A percentile compares a stretch with the other conserved stretches of the same genome.
Evolutionary conservation across 176 grass and related monocot species (phyloP).

Genomic region (Thinopyrum elongatum): DNA sequence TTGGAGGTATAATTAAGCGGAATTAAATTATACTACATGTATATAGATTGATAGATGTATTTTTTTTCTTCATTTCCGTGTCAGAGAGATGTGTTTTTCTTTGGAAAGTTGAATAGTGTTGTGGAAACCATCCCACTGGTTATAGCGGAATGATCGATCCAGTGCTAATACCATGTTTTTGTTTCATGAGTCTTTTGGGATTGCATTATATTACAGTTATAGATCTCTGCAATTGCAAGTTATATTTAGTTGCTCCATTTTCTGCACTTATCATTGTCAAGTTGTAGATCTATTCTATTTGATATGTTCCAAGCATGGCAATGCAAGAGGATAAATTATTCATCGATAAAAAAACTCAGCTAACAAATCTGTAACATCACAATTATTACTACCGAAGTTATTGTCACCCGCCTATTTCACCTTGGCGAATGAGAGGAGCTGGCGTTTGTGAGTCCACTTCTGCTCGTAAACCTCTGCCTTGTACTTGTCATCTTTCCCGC

Average conservation of each 20-base stretch:
- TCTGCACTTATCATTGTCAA: not conserved
- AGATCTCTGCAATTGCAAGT: not conserved
- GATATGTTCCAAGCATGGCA: not conserved
- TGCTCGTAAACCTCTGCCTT: conserved; percentile 42
- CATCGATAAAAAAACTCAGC: not conserved
- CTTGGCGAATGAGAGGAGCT: conserved; percentile 35
- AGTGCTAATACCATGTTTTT: not conserved
- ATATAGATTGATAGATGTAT: no score
- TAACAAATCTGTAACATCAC: not conserved
- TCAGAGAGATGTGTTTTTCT: not conserved
- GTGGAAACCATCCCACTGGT: not conserved
- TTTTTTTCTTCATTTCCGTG: not conserved
- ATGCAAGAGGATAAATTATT: not conserved
- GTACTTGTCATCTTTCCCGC: conserved; percentile 9
- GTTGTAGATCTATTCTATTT: not conserved
- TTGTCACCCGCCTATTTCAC: not conserved
- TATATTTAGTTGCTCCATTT: not conserved
- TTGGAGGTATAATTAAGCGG: no score
- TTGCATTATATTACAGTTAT: not conserved
- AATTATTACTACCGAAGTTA: not conserved
- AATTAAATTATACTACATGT: no score
- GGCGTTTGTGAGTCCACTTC: not conserved
- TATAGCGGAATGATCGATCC: not conserved
- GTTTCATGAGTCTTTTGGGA: not conserved
- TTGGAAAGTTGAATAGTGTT: not conserved